Evolutionary conservation across 106 monocot species (phyloP), one percentile per base, ranked within the genome.

Genomic region (Amphibolis antarctica): DNA sequence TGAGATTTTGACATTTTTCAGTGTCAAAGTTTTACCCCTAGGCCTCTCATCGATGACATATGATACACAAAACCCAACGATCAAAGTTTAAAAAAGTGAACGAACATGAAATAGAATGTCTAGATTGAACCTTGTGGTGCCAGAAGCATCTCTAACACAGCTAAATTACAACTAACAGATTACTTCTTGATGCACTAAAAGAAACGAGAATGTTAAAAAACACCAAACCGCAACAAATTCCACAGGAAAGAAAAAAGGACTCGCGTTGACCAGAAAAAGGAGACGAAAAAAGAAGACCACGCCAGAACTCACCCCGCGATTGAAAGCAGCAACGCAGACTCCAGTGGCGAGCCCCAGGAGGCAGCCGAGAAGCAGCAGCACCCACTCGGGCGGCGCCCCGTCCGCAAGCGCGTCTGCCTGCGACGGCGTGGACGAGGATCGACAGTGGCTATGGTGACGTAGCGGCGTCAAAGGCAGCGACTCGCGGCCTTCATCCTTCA

Each of bases 311-410:
- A 91, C 98, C 82, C 87, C 98, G 5, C 83, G 91, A 71, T 99
- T 99, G 44, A 99, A 99, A 22, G 91, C 87, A 0, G 91, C 98
- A 24, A 99, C 91, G 50, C 91, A 99, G 27, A 99, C 71, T 5
- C 98, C 98, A 4, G 98, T 99, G 27, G 91, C 87, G 29, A 99
- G 74, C 0, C 98, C 98, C 27, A 99, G 88, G 42, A 99, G 81
- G 79, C 98, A 99, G 11, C 98, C 91, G 47, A 99, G 77, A 22
- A 99, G 85, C 66, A 99, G 80, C 71, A 99, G 71, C 60, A 88
- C 98, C 98, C 98, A 99, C 73, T 99, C 98, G 2, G 98, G 98
- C 46, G 98, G 98, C 6, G 98, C 98, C 1, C 98, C 88, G 22
- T 99, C 91, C 7, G 65, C 81, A 28, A 99, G 82, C 42, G 64